Conservation (phyloP, 192 early-diverging fungal genomes). For the Mortierella alpina region DNA sequence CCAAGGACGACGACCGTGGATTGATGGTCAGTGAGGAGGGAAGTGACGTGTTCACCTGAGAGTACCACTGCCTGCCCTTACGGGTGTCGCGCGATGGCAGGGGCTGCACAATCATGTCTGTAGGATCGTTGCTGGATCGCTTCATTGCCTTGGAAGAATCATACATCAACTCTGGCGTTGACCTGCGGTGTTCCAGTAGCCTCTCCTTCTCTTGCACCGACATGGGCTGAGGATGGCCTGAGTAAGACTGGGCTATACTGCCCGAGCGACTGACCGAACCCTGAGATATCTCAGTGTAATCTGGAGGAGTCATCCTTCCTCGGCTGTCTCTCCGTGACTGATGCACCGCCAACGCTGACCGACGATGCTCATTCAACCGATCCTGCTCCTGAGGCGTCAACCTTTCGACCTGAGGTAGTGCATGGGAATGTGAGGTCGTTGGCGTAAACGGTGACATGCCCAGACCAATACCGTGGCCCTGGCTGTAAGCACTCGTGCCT, state of each 20-base stretch:
- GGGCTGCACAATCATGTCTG: slow-evolving; percentile 30
- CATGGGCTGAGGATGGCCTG: slow-evolving; percentile 13
- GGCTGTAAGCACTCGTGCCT: background rate
- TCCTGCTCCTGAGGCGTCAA: slow-evolving; percentile 34
- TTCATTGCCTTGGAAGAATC: background rate
- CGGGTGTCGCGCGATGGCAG: slow-evolving; percentile 41
- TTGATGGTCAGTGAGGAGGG: background rate
- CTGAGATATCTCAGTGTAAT: background rate
- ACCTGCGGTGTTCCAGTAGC: slow-evolving; percentile 40
- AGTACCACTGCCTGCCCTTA: slow-evolving; percentile 46
- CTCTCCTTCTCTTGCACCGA: slow-evolving; percentile 20
- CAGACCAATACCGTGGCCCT: slow-evolving; percentile 19
- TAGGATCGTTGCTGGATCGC: slow-evolving; percentile 38
- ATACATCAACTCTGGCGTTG: slow-evolving; percentile 28
- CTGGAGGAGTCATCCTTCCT: no score
- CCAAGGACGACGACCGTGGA: background rate
- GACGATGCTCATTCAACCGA: slow-evolving; percentile 35
- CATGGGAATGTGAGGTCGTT: background rate
- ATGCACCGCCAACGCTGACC: slow-evolving; percentile 31
- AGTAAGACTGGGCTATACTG: background rate
- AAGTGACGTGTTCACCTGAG: slow-evolving; percentile 15
- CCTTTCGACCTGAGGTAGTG: slow-evolving; percentile 21
- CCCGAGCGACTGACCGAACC: background rate
- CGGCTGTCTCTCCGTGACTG: background rate
- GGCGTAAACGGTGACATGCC: slow-evolving; percentile 23